Evolutionary conservation across 768 basidiomycete genomes (phyloP), one percentile per base, ranked within the genome.

Genomic region (Kwoniella dejecticola): DNA sequence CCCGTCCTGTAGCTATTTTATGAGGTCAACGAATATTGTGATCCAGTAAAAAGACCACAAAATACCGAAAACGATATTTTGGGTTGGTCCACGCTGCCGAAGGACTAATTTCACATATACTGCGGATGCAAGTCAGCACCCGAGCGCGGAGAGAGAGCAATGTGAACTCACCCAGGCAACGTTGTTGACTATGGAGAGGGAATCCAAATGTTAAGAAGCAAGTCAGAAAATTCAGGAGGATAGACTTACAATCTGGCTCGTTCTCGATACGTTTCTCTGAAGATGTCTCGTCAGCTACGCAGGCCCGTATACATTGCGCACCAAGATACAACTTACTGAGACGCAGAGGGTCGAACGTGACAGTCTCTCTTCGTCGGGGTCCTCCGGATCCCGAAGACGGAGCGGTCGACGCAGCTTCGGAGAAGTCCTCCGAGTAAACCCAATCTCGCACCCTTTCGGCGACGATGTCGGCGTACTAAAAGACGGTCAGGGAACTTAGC

Each of bases 261-360:
- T 53, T 65, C 50, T 69, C 66, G 48, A 72, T 57, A 7, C 71
- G 56, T 55, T 66, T 65, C 33, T 63, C 71, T 72, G 11, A 4
- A 49, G 13, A 40, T 38, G 4, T 2, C 4, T 10, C 21, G 24
- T 68, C 60, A 66, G 62, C 56, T 23, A 38, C 36, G 36, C 36
- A 17, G 36, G 17, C 36, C 33, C 33, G 33, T 15, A 36, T 36
- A 36, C 33, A 36, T 36, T 36, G 24, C 7, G 19, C 50, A 17
- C 23, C 41, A 60, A 24, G 15, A 10, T 41, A 41, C 19, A 48
- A 27, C 60, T 54, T 19, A 62, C 60, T 46, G 19, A 72, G 47
- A 41, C 58, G 55, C 23, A 69, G 46, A 5, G 67, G 64, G 36
- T 72, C 70, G 42, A 69, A 67, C 15, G 57, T 60, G 42, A 52